Base-by-base conservation (phyloP, 1,284 basidiomycete species). In the Farysia itapuensis region DNA sequence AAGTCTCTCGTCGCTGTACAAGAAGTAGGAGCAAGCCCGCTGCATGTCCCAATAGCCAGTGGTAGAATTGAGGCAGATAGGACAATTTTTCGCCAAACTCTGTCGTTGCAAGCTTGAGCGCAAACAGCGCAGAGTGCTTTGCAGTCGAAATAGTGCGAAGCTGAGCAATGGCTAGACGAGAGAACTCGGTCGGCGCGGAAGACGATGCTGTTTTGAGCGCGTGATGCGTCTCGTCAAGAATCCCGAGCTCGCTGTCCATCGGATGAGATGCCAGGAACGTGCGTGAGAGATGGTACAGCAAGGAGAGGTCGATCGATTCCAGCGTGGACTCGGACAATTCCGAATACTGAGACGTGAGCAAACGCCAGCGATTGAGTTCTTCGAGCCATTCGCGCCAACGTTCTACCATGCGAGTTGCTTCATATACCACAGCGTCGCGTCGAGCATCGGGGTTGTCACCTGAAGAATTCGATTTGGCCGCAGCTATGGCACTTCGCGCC, bases 61-160 rank as follows among this genome's bases (percentile, higher is more conserved):
- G 70, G 35, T 72, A 70, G 43, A 63, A 58, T 16, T 56, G 61
- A 4, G 68, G 68, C 19, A 71, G 40, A 25, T 63, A 59, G 13
- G 47, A 52, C 5, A 71, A 48, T 22, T 49, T 61, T 15, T 71
- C 68, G n/a, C 56, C 56, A 28, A 67, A 68, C 16, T 64, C 65
- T n/a, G 37, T 31, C 5, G 44, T 52, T 4, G 53, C 61, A 7
- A 68, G 54, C 24, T 56, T 43, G 31, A 70, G 56, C 14, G 68
- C 65, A 14, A 53, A 54, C 3, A 70, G 26, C 2, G 68, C 68
- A 19, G 52, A 53, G 18, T 57, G 53, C 29, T 57, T 68, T 33
- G 65, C 68, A 0, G 54, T 63, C 9, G 59, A 63, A 29, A 63
- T 63, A 30, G 59, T 63, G 16, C 59, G 48, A 12, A 63, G 48